Conservation (phyloP, 352 stramenopile species). For the Saprolegnia parasitica region DNA sequence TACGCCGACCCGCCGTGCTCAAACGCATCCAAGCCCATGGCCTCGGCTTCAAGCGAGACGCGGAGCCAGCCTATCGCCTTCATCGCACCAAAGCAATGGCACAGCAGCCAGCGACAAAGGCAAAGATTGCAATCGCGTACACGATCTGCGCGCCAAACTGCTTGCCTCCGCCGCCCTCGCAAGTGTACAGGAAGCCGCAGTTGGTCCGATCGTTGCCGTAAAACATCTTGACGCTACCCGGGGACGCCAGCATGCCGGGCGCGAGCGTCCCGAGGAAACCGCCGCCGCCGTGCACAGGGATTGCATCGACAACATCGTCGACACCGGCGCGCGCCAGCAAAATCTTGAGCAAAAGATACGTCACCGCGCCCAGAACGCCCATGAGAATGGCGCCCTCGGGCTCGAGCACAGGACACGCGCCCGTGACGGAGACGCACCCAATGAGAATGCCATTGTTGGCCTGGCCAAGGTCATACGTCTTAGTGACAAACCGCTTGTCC, state of each 20-base stretch:
- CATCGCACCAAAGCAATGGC: slow-evolving; percentile 40
- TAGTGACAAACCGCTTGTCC: slow-evolving; percentile 31
- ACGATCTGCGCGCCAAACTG: slow-evolving; percentile 37
- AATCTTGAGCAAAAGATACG: slow-evolving; percentile 42
- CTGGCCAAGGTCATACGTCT: slow-evolving; percentile 40
- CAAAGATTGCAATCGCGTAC: slow-evolving; percentile 30
- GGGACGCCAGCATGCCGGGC: slow-evolving; percentile 63
- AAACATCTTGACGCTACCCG: slow-evolving; percentile 29
- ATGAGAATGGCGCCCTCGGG: slow-evolving; percentile 53
- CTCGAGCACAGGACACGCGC: slow-evolving; percentile 58
- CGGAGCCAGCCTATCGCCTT: slow-evolving; percentile 30
- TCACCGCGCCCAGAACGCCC: slow-evolving; percentile 30
- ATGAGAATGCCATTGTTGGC: slow-evolving; percentile 66
- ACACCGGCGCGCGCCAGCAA: slow-evolving; percentile 43
- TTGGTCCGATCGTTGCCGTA: slow-evolving; percentile 29
- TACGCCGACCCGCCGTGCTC: slow-evolving; percentile 38
- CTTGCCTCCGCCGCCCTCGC: slow-evolving; percentile 32
- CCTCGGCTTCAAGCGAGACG: slow-evolving; percentile 31
- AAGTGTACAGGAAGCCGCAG: slow-evolving; percentile 37
- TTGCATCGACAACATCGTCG: slow-evolving; percentile 80
- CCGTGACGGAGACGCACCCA: slow-evolving; percentile 76
- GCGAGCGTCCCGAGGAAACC: slow-evolving; percentile 66
- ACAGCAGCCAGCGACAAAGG: slow-evolving; percentile 19
- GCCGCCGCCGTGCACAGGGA: slow-evolving; percentile 71
- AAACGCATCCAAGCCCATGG: slow-evolving; percentile 31